These are phyloP conservation scores for Mucor sp. DNA, from an alignment of 371 early-diverging fungal genomes.

Conservation along the genomic window DNA sequence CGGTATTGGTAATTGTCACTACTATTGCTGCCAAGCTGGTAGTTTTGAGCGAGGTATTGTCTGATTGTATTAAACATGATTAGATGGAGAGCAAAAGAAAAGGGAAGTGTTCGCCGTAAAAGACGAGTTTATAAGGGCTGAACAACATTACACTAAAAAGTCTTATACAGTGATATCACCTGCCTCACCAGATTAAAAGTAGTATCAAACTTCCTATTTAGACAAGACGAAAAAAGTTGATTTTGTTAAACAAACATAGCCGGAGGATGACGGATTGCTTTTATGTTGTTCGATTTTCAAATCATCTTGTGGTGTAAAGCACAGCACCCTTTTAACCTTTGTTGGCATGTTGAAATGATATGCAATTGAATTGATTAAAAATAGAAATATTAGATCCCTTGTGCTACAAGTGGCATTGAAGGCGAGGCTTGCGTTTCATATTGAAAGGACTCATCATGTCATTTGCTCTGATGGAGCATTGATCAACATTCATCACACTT, in stretches of 20 bases:
- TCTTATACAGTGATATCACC: conserved; percentile 1
- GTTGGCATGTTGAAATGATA: background rate
- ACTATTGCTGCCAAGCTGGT: background rate
- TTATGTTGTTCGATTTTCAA: background rate
- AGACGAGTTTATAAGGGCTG: background rate
- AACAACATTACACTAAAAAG: background rate
- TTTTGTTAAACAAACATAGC: background rate
- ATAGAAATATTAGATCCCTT: background rate
- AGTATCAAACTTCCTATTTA: background rate
- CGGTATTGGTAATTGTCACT: background rate
- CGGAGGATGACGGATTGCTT: background rate
- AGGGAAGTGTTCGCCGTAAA: background rate
- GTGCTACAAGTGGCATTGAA: background rate
- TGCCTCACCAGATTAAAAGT: background rate
- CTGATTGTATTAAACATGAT: background rate
- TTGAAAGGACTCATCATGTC: background rate
- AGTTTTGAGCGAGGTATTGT: background rate
- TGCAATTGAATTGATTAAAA: background rate
- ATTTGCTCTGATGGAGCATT: background rate
- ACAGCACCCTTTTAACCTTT: background rate
- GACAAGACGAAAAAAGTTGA: background rate
- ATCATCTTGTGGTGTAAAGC: background rate
- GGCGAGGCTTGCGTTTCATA: background rate
- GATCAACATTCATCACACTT: background rate
- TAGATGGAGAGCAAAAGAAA: background rate